Conservation (phyloP, 768 basidiomycete genomes). For the Auricularia sp. region DNA sequence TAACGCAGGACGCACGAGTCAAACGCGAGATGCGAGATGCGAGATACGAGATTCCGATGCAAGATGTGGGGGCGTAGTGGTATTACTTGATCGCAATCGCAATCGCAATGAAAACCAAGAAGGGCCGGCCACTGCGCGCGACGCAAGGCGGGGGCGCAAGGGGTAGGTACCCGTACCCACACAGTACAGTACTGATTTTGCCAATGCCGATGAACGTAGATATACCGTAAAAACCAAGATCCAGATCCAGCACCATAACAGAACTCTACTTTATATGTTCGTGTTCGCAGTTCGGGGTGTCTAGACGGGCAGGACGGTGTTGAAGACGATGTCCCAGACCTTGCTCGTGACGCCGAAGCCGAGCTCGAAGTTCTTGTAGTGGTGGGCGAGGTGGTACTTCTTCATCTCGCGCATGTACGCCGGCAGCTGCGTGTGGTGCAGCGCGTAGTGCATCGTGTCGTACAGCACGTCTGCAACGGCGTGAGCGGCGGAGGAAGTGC, state of each 20-base stretch:
- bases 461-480: conserved; percentile 56
- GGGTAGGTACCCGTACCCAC: too few relatives aligned
- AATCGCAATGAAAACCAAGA: too few relatives aligned
- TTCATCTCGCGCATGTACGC: conserved; percentile 87
- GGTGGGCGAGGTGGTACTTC: conserved; percentile 94
- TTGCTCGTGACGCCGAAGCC: conserved; percentile 97
- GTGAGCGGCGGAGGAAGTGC: conserved; percentile 5
- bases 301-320: conserved; percentile 63
- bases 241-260: neutral
- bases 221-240: neutral
- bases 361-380: conserved; percentile 97
- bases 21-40: too few relatives aligned
- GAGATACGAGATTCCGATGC: too few relatives aligned
- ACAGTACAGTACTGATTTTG: too few relatives aligned
- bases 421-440: conserved; percentile 82
- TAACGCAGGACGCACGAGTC: too few relatives aligned
- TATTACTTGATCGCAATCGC: too few relatives aligned
- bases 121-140: too few relatives aligned
- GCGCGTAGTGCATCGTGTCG: conserved; percentile 88
- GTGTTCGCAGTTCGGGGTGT: neutral
- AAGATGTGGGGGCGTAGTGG: too few relatives aligned
- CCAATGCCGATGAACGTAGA: too few relatives aligned
- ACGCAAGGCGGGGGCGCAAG: too few relatives aligned
- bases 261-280: too few relatives aligned
- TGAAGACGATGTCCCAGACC: conserved; percentile 90